Percentiles rank a stretch among this genome's conserved stretches.
Conservation (phyloP, 2,329 filamentous ascomycete genomes). For the Dryadomyces quercus-mongolicae region DNA sequence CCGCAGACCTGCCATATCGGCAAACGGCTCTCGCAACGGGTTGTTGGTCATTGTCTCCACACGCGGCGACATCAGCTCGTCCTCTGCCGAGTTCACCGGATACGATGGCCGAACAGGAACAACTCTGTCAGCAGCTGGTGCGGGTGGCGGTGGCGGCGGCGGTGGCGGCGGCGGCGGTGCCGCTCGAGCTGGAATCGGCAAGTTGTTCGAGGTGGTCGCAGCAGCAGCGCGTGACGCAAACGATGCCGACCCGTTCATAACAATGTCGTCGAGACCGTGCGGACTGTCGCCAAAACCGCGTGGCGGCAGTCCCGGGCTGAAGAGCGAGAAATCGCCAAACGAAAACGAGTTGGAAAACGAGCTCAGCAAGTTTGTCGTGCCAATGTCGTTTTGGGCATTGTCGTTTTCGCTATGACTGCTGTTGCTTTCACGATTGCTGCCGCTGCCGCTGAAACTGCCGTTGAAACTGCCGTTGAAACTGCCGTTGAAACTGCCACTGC, state of each 20-base stretch:
- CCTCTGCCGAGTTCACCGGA: conserved; percentile 13
- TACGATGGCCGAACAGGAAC: neutral
- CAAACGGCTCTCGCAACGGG: conserved; percentile 40
- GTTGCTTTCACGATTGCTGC: neutral
- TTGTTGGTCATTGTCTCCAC: conserved; percentile 62
- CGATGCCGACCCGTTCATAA: conserved; percentile 21
- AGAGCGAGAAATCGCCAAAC: neutral
- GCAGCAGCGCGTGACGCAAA: conserved; percentile 4
- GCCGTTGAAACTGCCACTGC: conserved; percentile 8
- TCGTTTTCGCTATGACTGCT: conserved; percentile 8
- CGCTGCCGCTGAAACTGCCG: neutral
- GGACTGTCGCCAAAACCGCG: neutral
- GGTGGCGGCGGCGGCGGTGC: too few species aligned
- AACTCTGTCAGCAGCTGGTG: too few species aligned
- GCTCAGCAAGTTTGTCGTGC: conserved; percentile 10
- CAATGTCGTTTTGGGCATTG: conserved; percentile 12
- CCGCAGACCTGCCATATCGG: conserved; percentile 33
- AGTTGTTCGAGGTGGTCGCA: too few species aligned
- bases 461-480: conserved; percentile 12
- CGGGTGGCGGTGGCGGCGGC: too few species aligned
- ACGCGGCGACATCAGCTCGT: conserved; percentile 57
- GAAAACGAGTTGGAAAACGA: neutral
- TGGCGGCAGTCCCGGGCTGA: neutral
- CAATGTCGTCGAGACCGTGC: neutral
- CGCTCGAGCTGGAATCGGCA: neutral